Evolutionary conservation across 768 basidiomycete genomes (phyloP).

Genomic region (Leccinum disarticulatum): DNA sequence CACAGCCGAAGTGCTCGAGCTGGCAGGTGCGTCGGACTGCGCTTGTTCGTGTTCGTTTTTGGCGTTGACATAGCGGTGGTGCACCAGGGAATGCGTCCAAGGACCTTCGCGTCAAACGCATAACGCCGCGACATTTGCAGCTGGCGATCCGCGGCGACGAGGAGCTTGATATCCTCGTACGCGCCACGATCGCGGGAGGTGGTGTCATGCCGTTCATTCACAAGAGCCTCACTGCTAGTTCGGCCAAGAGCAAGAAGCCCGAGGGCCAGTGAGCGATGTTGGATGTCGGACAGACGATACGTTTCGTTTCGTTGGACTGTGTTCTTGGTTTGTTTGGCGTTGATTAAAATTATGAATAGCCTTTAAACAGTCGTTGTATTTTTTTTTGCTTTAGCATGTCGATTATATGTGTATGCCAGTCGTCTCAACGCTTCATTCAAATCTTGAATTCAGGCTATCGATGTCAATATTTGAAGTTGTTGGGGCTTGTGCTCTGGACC

Average conservation of each 20-base stretch:
- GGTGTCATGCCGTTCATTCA: conserved; percentile 89
- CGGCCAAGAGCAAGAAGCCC: conserved; percentile 49
- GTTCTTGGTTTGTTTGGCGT: not conserved
- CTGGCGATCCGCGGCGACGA: conserved; percentile 97
- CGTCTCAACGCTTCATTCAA: not conserved
- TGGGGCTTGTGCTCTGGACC: not conserved
- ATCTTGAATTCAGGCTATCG: not conserved
- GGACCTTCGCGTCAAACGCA: conserved; percentile 95
- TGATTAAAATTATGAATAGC: conserved; percentile 20
- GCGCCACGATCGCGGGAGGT: conserved; percentile 90
- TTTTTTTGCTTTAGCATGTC: conserved; percentile 11
- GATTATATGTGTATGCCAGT: conserved; percentile 6
- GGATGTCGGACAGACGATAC: not conserved
- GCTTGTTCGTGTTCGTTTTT: not conserved
- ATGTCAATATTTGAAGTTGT: not conserved
- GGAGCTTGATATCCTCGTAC: conserved; percentile 93
- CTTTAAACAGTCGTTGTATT: conserved; percentile 5
- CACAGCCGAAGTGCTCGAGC: conserved; percentile 93
- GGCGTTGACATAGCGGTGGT: not conserved
- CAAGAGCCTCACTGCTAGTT: conserved; percentile 65
- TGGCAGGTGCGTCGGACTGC: conserved; percentile 66
- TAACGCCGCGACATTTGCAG: conserved; percentile 94
- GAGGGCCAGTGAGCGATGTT: conserved; percentile 26
- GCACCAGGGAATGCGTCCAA: conserved; percentile 89
- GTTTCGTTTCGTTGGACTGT: conserved; percentile 6